These are phyloP conservation scores for Emericellopsis cladophorae DNA, from an alignment of 2,329 filamentous ascomycete genomes.

Conservation along the genomic window DNA sequence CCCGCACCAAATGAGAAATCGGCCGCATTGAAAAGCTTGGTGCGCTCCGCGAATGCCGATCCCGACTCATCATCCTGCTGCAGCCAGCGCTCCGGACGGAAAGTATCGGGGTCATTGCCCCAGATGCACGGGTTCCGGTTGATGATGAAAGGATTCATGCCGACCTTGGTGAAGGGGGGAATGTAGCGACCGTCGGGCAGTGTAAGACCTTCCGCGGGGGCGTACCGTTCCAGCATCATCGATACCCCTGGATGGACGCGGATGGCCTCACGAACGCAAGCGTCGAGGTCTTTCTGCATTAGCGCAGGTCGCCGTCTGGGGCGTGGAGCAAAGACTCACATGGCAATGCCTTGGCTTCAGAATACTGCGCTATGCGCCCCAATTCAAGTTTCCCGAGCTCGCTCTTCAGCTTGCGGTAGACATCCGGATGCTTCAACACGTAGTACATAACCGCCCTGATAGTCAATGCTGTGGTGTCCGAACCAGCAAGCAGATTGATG, in stretches of 20 bases:
- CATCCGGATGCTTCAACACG: slow-evolving; percentile 17
- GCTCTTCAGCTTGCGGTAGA: slow-evolving; percentile 8
- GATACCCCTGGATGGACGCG: slow-evolving; percentile 31
- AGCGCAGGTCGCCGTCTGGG: too few relatives aligned
- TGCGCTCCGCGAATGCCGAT: slow-evolving; percentile 16
- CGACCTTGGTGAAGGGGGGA: slow-evolving; percentile 14
- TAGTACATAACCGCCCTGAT: slow-evolving; percentile 23
- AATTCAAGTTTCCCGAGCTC: slow-evolving; percentile 11
- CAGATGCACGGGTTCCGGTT: slow-evolving; percentile 23
- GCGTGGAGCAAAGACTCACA: neutral
- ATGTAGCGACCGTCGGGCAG: slow-evolving; percentile 17
- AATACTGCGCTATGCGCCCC: slow-evolving; percentile 8
- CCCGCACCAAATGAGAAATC: slow-evolving; percentile 21
- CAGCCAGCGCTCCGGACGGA: slow-evolving; percentile 34
- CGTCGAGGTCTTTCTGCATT: slow-evolving; percentile 18
- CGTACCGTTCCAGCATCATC: slow-evolving; percentile 30
- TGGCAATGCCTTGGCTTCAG: slow-evolving; percentile 5
- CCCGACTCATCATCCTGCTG: slow-evolving; percentile 14
- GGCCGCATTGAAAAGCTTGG: slow-evolving; percentile 18
- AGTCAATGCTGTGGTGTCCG: slow-evolving; percentile 20
- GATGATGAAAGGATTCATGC: slow-evolving; percentile 22
- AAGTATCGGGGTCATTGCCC: slow-evolving; percentile 27
- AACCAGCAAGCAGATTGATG: slow-evolving; percentile 20
- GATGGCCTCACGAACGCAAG: slow-evolving; percentile 33
- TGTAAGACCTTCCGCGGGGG: slow-evolving; percentile 23